Conservation (phyloP, 1,284 basidiomycete species). For the Ustilago sp. region DNA sequence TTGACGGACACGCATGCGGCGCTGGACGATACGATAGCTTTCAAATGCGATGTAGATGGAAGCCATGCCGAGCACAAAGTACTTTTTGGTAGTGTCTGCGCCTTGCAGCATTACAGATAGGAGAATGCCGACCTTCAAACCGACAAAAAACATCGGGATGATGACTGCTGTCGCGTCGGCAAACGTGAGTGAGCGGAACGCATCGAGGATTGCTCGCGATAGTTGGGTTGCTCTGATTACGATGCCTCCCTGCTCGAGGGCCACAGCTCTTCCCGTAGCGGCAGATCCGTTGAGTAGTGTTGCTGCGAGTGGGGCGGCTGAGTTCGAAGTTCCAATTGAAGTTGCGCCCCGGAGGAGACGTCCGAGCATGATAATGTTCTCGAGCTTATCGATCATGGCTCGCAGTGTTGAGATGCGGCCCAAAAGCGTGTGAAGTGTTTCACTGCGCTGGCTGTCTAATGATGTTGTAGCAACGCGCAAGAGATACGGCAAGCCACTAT, state of each 20-base stretch:
- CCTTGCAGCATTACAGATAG: conserved; percentile 50
- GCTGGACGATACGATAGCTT: conserved; percentile 38
- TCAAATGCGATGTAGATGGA: conserved; percentile 45
- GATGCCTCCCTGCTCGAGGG: conserved; percentile 14
- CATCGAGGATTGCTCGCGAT: not conserved
- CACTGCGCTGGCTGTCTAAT: conserved; percentile 34
- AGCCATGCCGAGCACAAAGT: conserved; percentile 42
- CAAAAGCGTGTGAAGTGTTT: conserved; percentile 28
- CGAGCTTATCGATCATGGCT: conserved; percentile 33
- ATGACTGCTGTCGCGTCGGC: conserved; percentile 32
- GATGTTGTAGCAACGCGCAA: conserved; percentile 32
- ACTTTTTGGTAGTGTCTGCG: conserved; percentile 43
- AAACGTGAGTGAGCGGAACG: conserved; percentile 21
- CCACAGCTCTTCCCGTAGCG: not conserved
- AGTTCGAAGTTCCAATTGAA: not conserved
- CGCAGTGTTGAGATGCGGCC: conserved; percentile 27
- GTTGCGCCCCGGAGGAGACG: conserved; percentile 10
- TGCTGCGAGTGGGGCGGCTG: not conserved
- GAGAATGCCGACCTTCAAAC: conserved; percentile 53
- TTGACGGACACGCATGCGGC: conserved; percentile 30
- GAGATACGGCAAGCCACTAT: conserved; percentile 50
- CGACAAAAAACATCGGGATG: conserved; percentile 50
- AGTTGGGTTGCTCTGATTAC: not conserved
- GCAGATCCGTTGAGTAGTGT: conserved; percentile 3
- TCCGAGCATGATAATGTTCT: conserved; percentile 36